Evolutionary conservation across 2,329 filamentous ascomycete species (phyloP), one percentile per base, ranked within the genome.

Genomic region (Dendrostoma leiphaemia): DNA sequence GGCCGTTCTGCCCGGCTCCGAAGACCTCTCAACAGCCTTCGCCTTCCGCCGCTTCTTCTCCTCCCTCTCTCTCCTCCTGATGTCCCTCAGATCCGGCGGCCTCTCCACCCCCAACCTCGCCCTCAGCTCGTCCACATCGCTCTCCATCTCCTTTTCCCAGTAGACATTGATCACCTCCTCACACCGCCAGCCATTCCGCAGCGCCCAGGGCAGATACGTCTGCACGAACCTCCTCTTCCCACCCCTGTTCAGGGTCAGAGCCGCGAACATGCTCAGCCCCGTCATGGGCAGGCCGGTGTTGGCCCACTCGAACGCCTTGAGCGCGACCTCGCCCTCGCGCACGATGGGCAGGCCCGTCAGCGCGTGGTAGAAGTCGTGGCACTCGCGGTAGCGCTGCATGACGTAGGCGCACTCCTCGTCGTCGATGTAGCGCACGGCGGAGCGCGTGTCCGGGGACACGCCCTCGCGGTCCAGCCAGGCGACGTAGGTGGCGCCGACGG

Each of bases 241-340:
- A 5, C 87, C 85, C 17, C 88, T 72, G 73, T 96, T 96, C 64
- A 95, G 79, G 8, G 92, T 94, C 43, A 91, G 88, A 24, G 96
- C 90, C 2, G 92, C 91, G 55, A 92, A 83, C 49, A 95, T 78
- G 66, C 88, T 91, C 60, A 99, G 71, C 0, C 90, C 94, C 8
- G 94, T 96, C 94, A 99, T 99, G 0, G 94, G 94, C 51, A 99
- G 74, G 31, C 95, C 73, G 1, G 92, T 97, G 67, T 97, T 99
- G 24, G 91, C 85, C 69, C 96, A 99, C 74, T 99, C 94, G 62
- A 99, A 96, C 0, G 92, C 91, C 74, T 99, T 99, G 62, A 99
- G 81, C n/a, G 93, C 94, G 12, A 99, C 82, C 76, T 99, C 94
- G 24, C 94, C 94, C 75, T 99, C 94, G n/a, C 91, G 82, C 59